Evolutionary conservation across 2,329 filamentous ascomycete species (phyloP), one percentile per base, ranked within the genome.

Genomic region (Clarireedia homoeocarpa): DNA sequence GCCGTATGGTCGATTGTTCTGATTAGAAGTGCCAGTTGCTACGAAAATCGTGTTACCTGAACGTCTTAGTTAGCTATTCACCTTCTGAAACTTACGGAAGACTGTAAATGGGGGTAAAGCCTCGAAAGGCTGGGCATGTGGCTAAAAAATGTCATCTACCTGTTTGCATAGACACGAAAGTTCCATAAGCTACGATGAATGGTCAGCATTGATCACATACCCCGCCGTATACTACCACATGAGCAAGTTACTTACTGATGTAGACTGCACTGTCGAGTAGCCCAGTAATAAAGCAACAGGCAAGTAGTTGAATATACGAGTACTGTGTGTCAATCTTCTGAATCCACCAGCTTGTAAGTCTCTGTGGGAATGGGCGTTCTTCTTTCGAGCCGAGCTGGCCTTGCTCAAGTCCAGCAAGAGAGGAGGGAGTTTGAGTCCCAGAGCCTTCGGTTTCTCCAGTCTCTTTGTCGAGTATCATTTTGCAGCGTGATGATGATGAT

Each of bases 21-120:
- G 77, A 0, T 80, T 79, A 10, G 82, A 77, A 20, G 91, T 74
- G 4, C 88, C 88, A 1, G 91, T 78, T 12, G 86, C 88, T 12
- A 91, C 75, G 68, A 90, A 92, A 48, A 92, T 82, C 4, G 88
- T 91, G 70, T 92, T 92, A 56, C 85, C 79, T 82, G 44, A 12
- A 34, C 12, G 30, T 9, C 20, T 26, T 39, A 20, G 27, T 38
- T 46, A 45, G 4, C 34, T 17, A 30, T 6, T 50, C 7, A 6
- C n/a, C 7, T 44, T 24, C n/a, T n/a, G n/a, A 38, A 14, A 30
- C 9, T 6, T 14, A 20, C 26, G 38, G 15, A 2, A 14, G n/a
- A n/a, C n/a, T 10, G 3, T 7, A 5, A 5, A 34, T 24, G 5
- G 26, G 6, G 42, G 15, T 34, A 5, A 42, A 10, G 39, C 17